phyloP scores from a whole-genome alignment of 2,329 filamentous ascomycete species.

The Aspergillus awamori region DNA sequence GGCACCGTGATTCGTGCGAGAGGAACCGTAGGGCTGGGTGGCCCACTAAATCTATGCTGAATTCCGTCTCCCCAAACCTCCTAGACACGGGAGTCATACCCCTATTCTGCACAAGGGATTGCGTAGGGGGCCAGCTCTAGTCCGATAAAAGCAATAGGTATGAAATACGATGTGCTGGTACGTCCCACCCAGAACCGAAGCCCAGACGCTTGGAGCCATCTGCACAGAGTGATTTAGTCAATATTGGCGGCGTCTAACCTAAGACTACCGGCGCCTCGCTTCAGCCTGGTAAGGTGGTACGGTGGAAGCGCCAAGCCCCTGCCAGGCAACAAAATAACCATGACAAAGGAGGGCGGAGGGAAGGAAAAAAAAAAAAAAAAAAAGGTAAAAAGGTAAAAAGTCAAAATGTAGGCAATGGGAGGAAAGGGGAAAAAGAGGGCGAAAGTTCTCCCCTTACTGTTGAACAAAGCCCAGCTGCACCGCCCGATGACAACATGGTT shows the following conservation, averaged over 20 bases:
- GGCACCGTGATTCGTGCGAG: not conserved
- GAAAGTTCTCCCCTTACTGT: not conserved
- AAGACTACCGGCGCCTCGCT: not conserved
- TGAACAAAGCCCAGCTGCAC: not conserved
- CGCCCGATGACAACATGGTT: not conserved
- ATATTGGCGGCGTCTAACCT: not conserved
- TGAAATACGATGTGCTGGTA: not conserved
- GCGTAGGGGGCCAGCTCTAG: not conserved
- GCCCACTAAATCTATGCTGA: not conserved
- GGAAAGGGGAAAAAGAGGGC: not conserved
- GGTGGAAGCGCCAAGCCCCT: slow-evolving; percentile 1
- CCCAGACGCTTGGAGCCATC: not conserved
- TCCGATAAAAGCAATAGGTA: not conserved
- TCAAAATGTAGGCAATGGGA: not conserved
- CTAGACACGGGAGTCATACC: not conserved
- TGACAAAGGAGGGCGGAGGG: not conserved
- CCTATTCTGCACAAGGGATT: not conserved
- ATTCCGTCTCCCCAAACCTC: not conserved
- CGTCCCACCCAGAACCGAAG: not conserved
- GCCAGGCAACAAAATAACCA: slow-evolving; percentile 11
- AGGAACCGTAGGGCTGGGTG: slow-evolving; percentile 1
- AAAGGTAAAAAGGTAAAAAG: not conserved
- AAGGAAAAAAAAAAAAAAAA: not conserved
- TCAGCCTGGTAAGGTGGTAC: not conserved
- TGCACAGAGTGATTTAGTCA: not conserved